Evolutionary conservation across 306 rosid genomes (phyloP).

Genomic region (Vicia sativa): DNA sequence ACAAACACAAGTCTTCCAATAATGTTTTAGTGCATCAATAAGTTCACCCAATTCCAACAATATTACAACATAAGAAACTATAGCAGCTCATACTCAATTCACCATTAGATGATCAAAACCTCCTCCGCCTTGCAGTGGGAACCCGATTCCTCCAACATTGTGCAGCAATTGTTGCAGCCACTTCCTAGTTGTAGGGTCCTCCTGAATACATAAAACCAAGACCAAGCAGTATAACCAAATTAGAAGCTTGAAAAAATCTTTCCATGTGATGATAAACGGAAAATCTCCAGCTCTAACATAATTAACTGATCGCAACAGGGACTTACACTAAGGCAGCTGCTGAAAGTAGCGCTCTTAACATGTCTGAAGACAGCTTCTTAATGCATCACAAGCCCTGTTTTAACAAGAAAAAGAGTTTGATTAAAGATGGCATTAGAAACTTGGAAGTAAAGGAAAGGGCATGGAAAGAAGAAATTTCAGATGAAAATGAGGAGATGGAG

Average conservation of each 20-base stretch:
- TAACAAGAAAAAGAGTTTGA: conserved; percentile 28
- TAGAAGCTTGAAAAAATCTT: conserved; percentile 12
- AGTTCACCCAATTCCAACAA: conserved; percentile 24
- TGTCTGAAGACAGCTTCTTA: conserved; percentile 93
- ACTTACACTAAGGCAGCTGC: conserved; percentile 79
- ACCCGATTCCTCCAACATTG: conserved; percentile 75
- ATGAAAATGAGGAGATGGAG: background rate
- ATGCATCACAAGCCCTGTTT: conserved; percentile 90
- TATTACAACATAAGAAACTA: background rate
- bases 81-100: conserved; percentile 35
- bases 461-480: background rate
- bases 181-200: conserved; percentile 86
- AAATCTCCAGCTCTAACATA: conserved; percentile 9
- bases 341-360: conserved; percentile 88
- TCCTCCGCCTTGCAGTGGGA: conserved; percentile 79
- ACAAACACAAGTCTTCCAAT: background rate
- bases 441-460: background rate
- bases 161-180: conserved; percentile 90
- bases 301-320: conserved; percentile 1
- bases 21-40: background rate
- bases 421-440: background rate
- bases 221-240: conserved; percentile 11
- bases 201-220: conserved; percentile 52
- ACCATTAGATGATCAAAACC: conserved; percentile 89
- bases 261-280: background rate